phyloP scores from a whole-genome alignment of 2,329 filamentous ascomycete species.

The Aspergillus jensenii region DNA sequence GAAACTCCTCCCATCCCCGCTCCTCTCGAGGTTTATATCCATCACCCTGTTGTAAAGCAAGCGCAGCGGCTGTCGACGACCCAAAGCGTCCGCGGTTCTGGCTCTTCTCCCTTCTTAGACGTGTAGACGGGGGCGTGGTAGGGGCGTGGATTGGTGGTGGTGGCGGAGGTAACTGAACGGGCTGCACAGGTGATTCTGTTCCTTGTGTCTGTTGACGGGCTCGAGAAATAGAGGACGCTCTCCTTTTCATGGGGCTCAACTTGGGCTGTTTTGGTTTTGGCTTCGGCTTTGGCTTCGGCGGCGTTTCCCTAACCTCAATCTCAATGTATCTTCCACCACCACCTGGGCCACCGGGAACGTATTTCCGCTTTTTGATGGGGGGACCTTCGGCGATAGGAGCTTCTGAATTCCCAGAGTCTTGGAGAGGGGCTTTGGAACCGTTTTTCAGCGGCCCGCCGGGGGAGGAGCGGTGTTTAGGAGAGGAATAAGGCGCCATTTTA shows the following conservation, averaged over 20 bases:
- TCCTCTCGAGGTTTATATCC: constrained; percentile 97
- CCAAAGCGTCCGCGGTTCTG: constrained; percentile 68
- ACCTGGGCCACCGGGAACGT: constrained; percentile 82
- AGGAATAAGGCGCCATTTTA: constrained; percentile 34
- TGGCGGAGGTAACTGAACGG: constrained; percentile 26
- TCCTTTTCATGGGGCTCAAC: constrained; percentile 43
- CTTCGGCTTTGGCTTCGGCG: constrained; percentile 16
- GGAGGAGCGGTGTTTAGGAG: constrained; percentile 25
- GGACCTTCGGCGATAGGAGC: constrained; percentile 51
- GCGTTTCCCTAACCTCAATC: constrained; percentile 62
- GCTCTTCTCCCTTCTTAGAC: constrained; percentile 43
- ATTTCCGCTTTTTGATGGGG: constrained; percentile 69
- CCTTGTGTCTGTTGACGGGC: constrained; percentile 48
- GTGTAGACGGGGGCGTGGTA: constrained; percentile 39
- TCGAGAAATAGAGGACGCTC: constrained; percentile 49
- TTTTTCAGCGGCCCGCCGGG: constrained; percentile 29
- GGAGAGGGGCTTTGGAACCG: constrained; percentile 32
- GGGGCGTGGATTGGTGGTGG: constrained; percentile 27
- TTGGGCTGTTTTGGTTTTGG: constrained; percentile 38
- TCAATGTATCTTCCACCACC: constrained; percentile 84
- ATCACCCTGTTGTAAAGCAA: constrained; percentile 86
- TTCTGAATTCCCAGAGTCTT: constrained; percentile 29
- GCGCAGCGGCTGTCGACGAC: constrained; percentile 79
- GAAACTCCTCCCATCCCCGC: constrained; percentile 95
- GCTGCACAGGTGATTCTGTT: constrained; percentile 13